phyloP scores from a whole-genome alignment of 2,329 filamentous ascomycete species.

The Neonectria faginata region DNA sequence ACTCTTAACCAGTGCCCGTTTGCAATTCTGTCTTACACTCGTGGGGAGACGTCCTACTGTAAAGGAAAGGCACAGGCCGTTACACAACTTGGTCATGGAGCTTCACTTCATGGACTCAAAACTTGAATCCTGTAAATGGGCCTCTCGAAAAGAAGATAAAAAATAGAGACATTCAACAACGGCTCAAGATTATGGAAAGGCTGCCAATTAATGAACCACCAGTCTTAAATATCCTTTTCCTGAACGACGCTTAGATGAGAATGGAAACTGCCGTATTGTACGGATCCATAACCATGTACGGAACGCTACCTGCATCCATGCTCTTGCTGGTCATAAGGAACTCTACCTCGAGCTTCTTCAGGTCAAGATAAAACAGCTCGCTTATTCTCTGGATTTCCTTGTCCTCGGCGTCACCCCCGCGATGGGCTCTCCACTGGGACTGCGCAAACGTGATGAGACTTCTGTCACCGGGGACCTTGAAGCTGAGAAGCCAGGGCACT shows the following conservation, averaged over 20 bases:
- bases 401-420: constrained; percentile 39
- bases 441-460: constrained; percentile 56
- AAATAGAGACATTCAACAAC: too few relatives aligned
- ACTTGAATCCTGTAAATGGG: too few relatives aligned
- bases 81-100: too few relatives aligned
- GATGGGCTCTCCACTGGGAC: constrained; percentile 50
- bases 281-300: constrained; percentile 55
- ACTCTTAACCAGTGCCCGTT: constrained; percentile 11
- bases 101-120: too few relatives aligned
- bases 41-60: constrained; percentile 17
- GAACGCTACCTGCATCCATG: constrained; percentile 50
- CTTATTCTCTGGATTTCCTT: constrained; percentile 24
- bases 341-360: constrained; percentile 45
- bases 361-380: constrained; percentile 43
- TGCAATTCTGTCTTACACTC: constrained; percentile 19
- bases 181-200: not conserved
- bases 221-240: not conserved
- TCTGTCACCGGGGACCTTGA: constrained; percentile 54
- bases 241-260: constrained; percentile 20
- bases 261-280: constrained; percentile 51
- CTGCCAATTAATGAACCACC: not conserved
- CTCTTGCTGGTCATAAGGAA: constrained; percentile 48
- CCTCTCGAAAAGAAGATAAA: too few relatives aligned
- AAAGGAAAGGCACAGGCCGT: too few relatives aligned
- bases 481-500: constrained; percentile 59